Percentiles rank a stretch among this genome's conserved stretches.
phyloP scores from a whole-genome alignment of 139 green algal genomes.

The Micractinium conductrix region DNA sequence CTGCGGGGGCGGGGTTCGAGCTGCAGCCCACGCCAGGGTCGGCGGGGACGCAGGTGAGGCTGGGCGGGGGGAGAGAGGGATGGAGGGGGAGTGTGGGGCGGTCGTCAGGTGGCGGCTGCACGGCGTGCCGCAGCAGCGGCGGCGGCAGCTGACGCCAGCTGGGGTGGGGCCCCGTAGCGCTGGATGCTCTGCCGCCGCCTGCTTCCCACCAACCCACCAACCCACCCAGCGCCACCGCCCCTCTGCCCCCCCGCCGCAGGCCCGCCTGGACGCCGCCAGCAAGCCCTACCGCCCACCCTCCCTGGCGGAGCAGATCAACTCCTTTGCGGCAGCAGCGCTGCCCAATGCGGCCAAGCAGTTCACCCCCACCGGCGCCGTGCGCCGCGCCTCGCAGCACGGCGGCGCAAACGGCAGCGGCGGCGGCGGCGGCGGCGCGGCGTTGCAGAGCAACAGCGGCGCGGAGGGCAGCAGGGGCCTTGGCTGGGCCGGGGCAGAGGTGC shows the following conservation, averaged over 20 bases:
- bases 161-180: too few species aligned
- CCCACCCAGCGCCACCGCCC: neutral
- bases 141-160: neutral
- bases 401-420: neutral
- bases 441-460: neutral
- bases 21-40: conserved; percentile 6
- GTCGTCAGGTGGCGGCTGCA: neutral
- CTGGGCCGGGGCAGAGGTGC: too few species aligned
- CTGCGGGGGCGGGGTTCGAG: neutral
- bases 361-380: conserved; percentile 5
- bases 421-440: neutral
- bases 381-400: neutral
- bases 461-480: neutral
- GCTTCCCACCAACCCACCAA: neutral
- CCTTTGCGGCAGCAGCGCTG: conserved; percentile 6
- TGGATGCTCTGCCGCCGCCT: neutral
- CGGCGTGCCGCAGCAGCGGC: neutral
- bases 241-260: neutral
- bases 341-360: conserved; percentile 24
- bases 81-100: neutral
- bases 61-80: neutral
- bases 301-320: neutral
- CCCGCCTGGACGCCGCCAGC: neutral
- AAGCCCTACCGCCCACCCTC: conserved; percentile 8
- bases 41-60: neutral